phyloP scores from a whole-genome alignment of 768 basidiomycete species.

The Tricholoma matsutake region DNA sequence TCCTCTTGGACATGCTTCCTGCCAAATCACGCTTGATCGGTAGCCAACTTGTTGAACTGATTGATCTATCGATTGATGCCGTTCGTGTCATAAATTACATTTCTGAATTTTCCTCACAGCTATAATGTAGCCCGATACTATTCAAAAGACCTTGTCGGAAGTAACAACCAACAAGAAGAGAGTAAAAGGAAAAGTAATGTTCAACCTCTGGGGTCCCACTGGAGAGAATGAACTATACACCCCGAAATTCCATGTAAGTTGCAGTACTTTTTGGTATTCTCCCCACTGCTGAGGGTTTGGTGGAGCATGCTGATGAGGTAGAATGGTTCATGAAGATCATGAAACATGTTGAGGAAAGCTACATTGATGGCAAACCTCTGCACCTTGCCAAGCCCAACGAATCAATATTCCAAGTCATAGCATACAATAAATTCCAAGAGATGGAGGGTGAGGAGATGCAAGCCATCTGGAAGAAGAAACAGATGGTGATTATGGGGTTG shows the following conservation, averaged over 20 bases:
- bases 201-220: not conserved
- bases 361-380: not conserved
- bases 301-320: not conserved
- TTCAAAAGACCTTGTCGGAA: not conserved
- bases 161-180: not conserved
- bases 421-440: not conserved
- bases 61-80: not conserved
- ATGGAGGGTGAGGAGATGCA: not conserved
- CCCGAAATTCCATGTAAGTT: not conserved
- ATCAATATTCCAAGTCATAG: not conserved
- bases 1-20: not conserved
- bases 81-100: not conserved
- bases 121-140: too few relatives aligned
- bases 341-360: not conserved
- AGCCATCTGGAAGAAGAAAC: not conserved
- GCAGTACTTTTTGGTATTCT: not conserved
- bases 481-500: not conserved
- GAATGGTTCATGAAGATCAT: not conserved
- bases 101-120: too few relatives aligned
- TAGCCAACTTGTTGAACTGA: not conserved
- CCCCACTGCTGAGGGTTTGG: not conserved
- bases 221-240: not conserved
- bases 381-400: not conserved
- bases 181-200: not conserved
- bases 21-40: not conserved